phyloP scores from a whole-genome alignment of 352 stramenopile genomes.

The Phytophthora idaei region DNA sequence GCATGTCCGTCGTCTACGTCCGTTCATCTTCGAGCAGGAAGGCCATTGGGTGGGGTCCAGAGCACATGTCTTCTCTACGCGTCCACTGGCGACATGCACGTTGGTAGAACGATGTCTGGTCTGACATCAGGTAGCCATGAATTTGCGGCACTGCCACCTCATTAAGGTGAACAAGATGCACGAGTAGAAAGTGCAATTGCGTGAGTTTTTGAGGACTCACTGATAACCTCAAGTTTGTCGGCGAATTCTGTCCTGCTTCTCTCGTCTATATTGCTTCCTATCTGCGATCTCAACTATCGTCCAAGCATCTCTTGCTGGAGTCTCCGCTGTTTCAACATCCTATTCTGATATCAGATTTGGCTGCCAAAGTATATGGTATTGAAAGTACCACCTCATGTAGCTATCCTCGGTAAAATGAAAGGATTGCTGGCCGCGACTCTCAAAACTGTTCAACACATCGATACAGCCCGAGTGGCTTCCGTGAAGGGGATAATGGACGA shows the following conservation, averaged over 20 bases:
- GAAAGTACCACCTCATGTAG: constrained; percentile 9
- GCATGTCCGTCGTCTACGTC: constrained; percentile 24
- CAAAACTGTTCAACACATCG: constrained; percentile 12
- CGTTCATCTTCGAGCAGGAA: constrained; percentile 22
- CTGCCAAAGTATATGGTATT: constrained; percentile 6
- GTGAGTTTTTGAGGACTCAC: neutral
- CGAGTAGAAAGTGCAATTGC: neutral
- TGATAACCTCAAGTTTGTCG: neutral
- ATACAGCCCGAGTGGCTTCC: neutral
- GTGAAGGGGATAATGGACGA: neutral
- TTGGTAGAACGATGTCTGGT: constrained; percentile 27
- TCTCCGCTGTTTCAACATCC: constrained; percentile 17
- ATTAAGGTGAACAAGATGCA: constrained; percentile 7
- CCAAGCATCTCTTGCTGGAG: constrained; percentile 5
- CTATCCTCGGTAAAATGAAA: constrained; percentile 21
- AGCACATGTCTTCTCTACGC: constrained; percentile 31
- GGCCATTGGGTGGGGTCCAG: constrained; percentile 24
- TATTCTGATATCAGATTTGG: neutral
- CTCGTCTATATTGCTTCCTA: constrained; percentile 12
- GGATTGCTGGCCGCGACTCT: neutral
- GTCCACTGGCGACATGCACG: constrained; percentile 21
- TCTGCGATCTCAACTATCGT: neutral
- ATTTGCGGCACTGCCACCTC: constrained; percentile 29
- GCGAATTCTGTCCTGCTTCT: constrained; percentile 15
- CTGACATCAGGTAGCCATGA: constrained; percentile 6